These are phyloP conservation scores for Climacium dendroides DNA, from an alignment of 225 moss, liverwort and hornwort species.

Conservation along the genomic window DNA sequence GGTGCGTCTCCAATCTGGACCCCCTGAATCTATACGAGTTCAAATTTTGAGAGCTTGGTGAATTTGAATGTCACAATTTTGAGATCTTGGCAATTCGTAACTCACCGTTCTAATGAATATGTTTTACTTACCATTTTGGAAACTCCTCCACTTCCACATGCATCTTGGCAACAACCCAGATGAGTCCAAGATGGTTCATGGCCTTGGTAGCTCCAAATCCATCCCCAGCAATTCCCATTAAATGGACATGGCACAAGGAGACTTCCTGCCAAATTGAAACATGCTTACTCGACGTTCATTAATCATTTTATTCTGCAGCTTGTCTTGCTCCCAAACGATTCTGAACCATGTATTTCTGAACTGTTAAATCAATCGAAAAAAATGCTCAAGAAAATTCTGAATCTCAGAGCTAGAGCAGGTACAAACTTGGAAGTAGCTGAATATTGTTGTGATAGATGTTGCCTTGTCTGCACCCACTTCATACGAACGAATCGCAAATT, in stretches of 20 bases:
- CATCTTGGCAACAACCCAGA: conserved; percentile 26
- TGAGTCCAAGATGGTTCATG: conserved; percentile 15
- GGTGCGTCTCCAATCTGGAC: too few relatives aligned
- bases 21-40: neutral
- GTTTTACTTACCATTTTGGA: conserved; percentile 2
- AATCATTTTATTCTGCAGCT: neutral
- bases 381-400: neutral
- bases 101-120: neutral
- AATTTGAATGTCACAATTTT: neutral
- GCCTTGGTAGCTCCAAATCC: conserved; percentile 25
- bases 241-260: conserved; percentile 9
- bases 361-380: neutral
- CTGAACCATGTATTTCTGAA: neutral
- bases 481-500: conserved; percentile 7
- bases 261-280: neutral
- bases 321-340: neutral
- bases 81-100: neutral
- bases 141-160: conserved; percentile 16
- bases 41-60: neutral
- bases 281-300: neutral
- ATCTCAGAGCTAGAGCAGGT: neutral
- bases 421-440: conserved; percentile 11
- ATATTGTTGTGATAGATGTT: neutral
- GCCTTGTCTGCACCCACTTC: conserved; percentile 23
- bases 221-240: conserved; percentile 9